These are phyloP conservation scores for Citrullus mucosospermus DNA, from an alignment of 306 rosid genomes.

Conservation along the genomic window DNA sequence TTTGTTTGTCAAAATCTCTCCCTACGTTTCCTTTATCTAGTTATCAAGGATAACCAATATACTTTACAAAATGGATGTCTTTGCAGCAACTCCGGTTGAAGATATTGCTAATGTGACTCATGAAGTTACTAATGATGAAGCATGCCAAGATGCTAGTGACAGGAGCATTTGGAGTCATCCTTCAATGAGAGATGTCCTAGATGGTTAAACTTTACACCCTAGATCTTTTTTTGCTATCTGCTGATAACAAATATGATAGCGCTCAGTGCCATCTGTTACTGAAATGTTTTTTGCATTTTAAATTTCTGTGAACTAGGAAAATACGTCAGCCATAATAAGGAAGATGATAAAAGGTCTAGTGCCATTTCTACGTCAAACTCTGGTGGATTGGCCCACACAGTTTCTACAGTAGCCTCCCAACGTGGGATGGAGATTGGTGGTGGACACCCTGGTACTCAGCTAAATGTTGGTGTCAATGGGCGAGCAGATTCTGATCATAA, in stretches of 20 bases:
- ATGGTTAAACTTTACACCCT: constrained; percentile 16
- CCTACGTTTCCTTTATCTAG: neutral
- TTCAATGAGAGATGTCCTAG: constrained; percentile 9
- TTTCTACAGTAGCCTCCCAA: constrained; percentile 14
- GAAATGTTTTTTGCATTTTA: neutral
- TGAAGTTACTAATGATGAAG: constrained; percentile 14
- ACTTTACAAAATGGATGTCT: constrained; percentile 2
- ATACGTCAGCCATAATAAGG: constrained; percentile 8
- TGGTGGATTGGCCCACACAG: constrained; percentile 7
- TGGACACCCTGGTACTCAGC: constrained; percentile 15
- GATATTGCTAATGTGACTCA: constrained; percentile 6
- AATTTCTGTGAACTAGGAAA: constrained; percentile 14
- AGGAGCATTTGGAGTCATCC: constrained; percentile 16
- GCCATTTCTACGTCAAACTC: neutral
- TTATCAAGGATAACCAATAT: neutral
- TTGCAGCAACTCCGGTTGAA: constrained; percentile 7
- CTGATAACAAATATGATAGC: neutral
- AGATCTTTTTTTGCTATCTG: neutral
- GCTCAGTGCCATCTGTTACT: neutral
- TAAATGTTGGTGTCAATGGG: constrained; percentile 6
- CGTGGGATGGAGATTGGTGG: constrained; percentile 17
- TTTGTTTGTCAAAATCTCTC: neutral
- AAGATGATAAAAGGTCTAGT: constrained; percentile 1
- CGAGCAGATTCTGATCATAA: constrained; percentile 14
- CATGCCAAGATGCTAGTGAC: constrained; percentile 8